Evolutionary conservation across 2,329 filamentous ascomycete species (phyloP).

Genomic region (Arthroderma sp.): DNA sequence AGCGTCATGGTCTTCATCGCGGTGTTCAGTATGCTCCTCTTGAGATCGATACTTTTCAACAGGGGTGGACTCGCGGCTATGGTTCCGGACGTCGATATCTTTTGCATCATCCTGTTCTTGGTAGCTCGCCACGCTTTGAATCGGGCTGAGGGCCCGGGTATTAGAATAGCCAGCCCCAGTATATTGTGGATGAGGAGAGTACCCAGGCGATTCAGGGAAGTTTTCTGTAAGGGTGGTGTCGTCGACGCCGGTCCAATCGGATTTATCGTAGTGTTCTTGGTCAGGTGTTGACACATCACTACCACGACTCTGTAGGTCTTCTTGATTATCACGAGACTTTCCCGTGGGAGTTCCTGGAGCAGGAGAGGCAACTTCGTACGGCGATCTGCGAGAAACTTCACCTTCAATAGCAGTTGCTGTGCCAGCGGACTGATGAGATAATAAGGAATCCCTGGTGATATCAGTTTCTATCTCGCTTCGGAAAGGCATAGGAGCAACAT

Average conservation of each 20-base stretch:
- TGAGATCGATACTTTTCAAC: too few relatives aligned
- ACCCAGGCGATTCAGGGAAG: conserved; percentile 14
- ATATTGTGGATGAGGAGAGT: conserved; percentile 35
- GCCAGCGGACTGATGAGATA: conserved; percentile 66
- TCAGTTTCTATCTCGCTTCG: conserved; percentile 80
- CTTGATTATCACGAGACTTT: not conserved
- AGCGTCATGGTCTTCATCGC: not conserved
- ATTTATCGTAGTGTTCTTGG: not conserved
- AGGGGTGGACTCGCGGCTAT: conserved; percentile 26
- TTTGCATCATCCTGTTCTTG: conserved; percentile 51
- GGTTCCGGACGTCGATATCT: conserved; percentile 23
- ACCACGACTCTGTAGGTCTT: not conserved
- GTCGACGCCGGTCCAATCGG: too few relatives aligned
- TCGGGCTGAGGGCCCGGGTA: conserved; percentile 66
- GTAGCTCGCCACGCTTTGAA: conserved; percentile 84
- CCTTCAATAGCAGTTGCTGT: conserved; percentile 55
- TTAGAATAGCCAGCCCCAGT: conserved; percentile 49
- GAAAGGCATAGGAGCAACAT: conserved; percentile 72
- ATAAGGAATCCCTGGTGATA: conserved; percentile 71
- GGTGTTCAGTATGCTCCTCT: too few relatives aligned
- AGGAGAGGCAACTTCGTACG: not conserved
- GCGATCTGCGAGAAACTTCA: conserved; percentile 43
- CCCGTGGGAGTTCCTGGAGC: not conserved
- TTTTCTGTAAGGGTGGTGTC: not conserved
- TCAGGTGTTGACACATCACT: not conserved